phyloP scores from a whole-genome alignment of 2,329 filamentous ascomycete species.

The Drechslera avenae region DNA sequence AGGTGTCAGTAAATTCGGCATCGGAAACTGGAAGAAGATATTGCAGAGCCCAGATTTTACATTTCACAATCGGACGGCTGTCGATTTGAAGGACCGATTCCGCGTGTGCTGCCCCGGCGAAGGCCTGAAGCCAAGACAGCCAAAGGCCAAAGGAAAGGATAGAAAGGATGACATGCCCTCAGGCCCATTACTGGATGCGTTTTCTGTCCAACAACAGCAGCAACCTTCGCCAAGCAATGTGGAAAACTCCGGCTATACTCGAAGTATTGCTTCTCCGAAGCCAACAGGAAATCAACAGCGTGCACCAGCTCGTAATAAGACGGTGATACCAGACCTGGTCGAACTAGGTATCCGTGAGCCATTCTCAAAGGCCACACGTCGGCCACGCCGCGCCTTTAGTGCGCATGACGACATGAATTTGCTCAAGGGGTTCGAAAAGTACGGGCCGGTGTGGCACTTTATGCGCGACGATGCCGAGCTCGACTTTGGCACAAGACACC shows the following conservation, averaged over 20 bases:
- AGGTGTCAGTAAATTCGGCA: constrained; percentile 65
- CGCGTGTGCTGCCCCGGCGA: constrained; percentile 59
- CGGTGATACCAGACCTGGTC: constrained; percentile 38
- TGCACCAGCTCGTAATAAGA: constrained; percentile 27
- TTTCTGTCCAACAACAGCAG: not conserved
- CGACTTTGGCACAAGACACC: constrained; percentile 56
- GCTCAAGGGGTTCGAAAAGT: constrained; percentile 62
- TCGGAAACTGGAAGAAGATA: constrained; percentile 69
- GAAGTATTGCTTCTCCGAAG: not conserved
- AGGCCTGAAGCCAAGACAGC: constrained; percentile 30
- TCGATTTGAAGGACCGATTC: constrained; percentile 68
- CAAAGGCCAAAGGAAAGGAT: constrained; percentile 48
- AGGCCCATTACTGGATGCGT: not conserved
- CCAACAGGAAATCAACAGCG: constrained; percentile 8
- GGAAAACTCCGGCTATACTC: not conserved
- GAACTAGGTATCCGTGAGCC: constrained; percentile 57
- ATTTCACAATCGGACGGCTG: constrained; percentile 64
- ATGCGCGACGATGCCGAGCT: constrained; percentile 62
- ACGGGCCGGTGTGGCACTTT: constrained; percentile 64
- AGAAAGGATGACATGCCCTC: not conserved
- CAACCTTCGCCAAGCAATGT: not conserved
- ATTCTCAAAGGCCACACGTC: constrained; percentile 57
- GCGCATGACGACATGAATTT: constrained; percentile 63
- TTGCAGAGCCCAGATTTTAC: constrained; percentile 60
- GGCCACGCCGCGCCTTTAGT: constrained; percentile 62